Evolutionary conservation across 2,329 filamentous ascomycete species (phyloP), one percentile per base, ranked within the genome.

Genomic region (Fusarium piperis): DNA sequence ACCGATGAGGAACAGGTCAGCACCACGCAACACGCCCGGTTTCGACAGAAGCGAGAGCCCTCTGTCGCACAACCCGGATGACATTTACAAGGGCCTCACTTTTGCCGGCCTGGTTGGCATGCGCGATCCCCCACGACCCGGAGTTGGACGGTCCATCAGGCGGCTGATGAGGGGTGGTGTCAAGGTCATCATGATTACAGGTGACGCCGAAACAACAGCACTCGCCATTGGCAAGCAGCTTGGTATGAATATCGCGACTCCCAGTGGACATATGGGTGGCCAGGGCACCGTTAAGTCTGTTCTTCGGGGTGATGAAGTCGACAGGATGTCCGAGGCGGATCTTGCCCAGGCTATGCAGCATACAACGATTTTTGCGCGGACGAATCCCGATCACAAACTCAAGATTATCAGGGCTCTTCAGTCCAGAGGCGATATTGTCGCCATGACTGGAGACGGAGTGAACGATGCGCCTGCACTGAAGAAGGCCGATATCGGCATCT

Each of bases 151-250:
- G 70, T 94, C 95, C 7, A 98, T 99, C 74, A 89, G 94, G 74
- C 92, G 93, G 68, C 85, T 99, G 62, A 95, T 98, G 92, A 91
- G 94, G 55, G 96, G 96, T 60, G 95, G 95, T 39, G 96, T 99
- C 70, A 96, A 94, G 80, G 94, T 99, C 53, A 97, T 99, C 75
- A 99, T 99, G 96, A 98, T 99, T 74, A 99, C 96, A 11, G 96
- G 96, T 65, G 96, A 99, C 80, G 94, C 96, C 16, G 94, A 98
- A 80, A 94, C 94, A 1, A 99, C 96, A 3, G 96, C 96, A 3
- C 87, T 98, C 51, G 96, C 96, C 1, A 98, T 99, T 79, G 96
- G 94, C 32, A 94, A 89, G 81, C 95, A 97, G 78, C 87, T 99
- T n/a, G 96, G 96, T 41, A 99, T 99, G 94, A 90, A 91, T 3